phyloP scores from a whole-genome alignment of 2,329 filamentous ascomycete genomes.

The Aspergillus quadrilineatus region DNA sequence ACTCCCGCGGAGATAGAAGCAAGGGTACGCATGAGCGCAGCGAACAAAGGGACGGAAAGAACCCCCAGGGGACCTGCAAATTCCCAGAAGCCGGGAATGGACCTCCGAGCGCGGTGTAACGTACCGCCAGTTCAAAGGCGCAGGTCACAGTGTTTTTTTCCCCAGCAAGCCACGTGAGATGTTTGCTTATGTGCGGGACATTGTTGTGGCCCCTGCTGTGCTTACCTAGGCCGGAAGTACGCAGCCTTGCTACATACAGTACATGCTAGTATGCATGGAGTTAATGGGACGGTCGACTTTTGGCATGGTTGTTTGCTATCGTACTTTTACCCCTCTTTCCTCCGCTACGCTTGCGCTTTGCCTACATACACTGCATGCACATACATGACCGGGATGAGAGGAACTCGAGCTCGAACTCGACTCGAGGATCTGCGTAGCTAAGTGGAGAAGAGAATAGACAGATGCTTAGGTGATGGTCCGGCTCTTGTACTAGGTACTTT shows the following conservation, averaged over 20 bases:
- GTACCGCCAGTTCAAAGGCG: slow-evolving; percentile 37
- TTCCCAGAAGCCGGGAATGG: slow-evolving; percentile 28
- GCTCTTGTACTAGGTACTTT: neutral
- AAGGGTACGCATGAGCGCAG: neutral
- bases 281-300: neutral
- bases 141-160: slow-evolving; percentile 38
- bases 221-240: neutral
- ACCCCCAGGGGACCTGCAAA: neutral
- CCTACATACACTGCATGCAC: neutral
- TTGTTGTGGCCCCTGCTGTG: slow-evolving; percentile 25
- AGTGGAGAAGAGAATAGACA: neutral
- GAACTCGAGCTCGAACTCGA: slow-evolving; percentile 2
- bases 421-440: neutral
- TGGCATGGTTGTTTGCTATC: neutral
- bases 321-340: neutral
- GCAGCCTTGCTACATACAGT: neutral
- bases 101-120: slow-evolving; percentile 34
- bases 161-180: slow-evolving; percentile 34
- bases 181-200: slow-evolving; percentile 36
- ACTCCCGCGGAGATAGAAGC: neutral
- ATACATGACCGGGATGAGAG: neutral
- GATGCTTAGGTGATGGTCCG: neutral
- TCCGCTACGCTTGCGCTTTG: neutral
- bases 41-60: neutral
- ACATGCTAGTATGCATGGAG: neutral